Evolutionary conservation across 306 rosid species (phyloP), one percentile per base, ranked within the genome.

Genomic region (Ochetophila trinervis): DNA sequence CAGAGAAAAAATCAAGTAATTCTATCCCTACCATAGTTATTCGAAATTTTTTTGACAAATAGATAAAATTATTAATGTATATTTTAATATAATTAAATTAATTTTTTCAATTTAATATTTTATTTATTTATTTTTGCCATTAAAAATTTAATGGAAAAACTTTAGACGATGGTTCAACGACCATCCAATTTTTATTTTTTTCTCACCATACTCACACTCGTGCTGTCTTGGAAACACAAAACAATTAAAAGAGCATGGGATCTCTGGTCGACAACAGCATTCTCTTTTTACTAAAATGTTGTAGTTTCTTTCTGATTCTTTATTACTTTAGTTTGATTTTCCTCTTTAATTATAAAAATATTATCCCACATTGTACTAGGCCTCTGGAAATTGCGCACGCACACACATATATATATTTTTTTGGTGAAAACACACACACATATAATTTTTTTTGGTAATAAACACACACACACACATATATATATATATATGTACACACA

Each of bases 151-250:
- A n/a, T n/a, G n/a, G n/a, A n/a, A n/a, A n/a, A n/a, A n/a, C n/a
- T n/a, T n/a, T n/a, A n/a, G n/a, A n/a, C n/a, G n/a, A n/a, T n/a
- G n/a, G n/a, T n/a, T n/a, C n/a, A n/a, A n/a, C n/a, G n/a, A n/a
- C n/a, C n/a, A n/a, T n/a, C n/a, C n/a, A n/a, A n/a, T n/a, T n/a
- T n/a, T n/a, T n/a, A n/a, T n/a, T 78, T 71, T 57, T 59, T 58
- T 78, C 22, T 72, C 64, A 67, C 80, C 70, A 77, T 73, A 87
- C 65, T 40, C 44, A 62, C 85, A 76, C 91, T 80, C 97, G 95
- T 85, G 95, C 88, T 65, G 69, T 90, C 95, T 85, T 82, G 97
- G 81, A 80, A 82, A 78, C 67, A 61, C 54, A 78, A 83, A 80
- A 58, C 34, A 44, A 18, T 20, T 30, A 14, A 59, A 19, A 44